These are phyloP conservation scores for Mytilinidion resinicola DNA, from an alignment of 495 filamentous ascomycete species.

Conservation along the genomic window DNA sequence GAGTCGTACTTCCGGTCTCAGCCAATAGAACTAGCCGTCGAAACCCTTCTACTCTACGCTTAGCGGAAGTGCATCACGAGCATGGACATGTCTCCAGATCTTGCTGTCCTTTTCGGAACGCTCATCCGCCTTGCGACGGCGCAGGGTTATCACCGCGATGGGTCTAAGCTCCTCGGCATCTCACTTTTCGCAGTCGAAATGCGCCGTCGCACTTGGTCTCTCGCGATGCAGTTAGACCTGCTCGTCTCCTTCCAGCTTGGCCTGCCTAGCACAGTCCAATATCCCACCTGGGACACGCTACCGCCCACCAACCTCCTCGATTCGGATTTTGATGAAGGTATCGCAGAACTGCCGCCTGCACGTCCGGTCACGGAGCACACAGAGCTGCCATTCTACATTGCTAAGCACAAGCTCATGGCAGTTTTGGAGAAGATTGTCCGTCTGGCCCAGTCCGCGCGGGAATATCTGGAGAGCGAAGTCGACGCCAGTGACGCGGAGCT, in stretches of 20 bases:
- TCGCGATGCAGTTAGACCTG: constrained; percentile 40
- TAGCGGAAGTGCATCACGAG: constrained; percentile 38
- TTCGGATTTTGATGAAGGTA: constrained; percentile 40
- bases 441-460: neutral
- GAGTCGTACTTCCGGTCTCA: neutral
- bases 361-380: constrained; percentile 39
- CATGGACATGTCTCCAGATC: constrained; percentile 36
- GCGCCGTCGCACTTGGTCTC: constrained; percentile 41
- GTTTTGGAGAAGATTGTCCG: constrained; percentile 40
- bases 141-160: neutral
- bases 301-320: constrained; percentile 42
- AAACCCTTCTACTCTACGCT: constrained; percentile 40
- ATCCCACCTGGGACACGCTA: constrained; percentile 42
- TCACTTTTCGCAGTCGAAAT: constrained; percentile 42
- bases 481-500: neutral
- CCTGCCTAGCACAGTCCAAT: constrained; percentile 41
- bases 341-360: constrained; percentile 35
- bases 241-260: constrained; percentile 45
- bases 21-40: constrained; percentile 13
- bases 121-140: constrained; percentile 18
- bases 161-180: constrained; percentile 16
- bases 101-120: constrained; percentile 39
- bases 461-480: neutral
- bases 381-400: constrained; percentile 34
- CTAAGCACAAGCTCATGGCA: constrained; percentile 40